Conservation (phyloP, 768 basidiomycete genomes). For the Tylopilus felleus region DNA sequence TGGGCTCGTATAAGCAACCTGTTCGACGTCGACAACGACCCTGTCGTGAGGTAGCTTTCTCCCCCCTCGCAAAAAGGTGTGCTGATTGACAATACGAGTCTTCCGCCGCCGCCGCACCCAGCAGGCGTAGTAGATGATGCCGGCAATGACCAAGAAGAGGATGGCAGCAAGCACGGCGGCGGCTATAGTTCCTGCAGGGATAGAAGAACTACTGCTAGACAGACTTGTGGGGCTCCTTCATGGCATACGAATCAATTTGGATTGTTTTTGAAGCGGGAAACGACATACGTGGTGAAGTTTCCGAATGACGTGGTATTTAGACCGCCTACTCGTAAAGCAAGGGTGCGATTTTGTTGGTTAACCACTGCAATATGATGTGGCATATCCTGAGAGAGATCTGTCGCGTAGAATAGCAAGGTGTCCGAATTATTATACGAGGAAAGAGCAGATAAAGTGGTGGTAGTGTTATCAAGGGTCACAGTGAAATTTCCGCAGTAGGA, state of each 20-base stretch:
- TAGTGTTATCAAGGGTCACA: conserved; percentile 51
- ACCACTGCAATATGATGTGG: conserved; percentile 51
- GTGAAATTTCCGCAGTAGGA: conserved; percentile 56
- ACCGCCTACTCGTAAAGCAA: conserved; percentile 49
- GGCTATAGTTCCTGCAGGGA: conserved; percentile 58
- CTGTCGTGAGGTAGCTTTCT: not conserved
- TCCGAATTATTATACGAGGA: conserved; percentile 51
- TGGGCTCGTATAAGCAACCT: conserved; percentile 1
- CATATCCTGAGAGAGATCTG: conserved; percentile 50
- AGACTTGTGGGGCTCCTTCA: conserved; percentile 18
- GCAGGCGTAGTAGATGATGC: conserved; percentile 42
- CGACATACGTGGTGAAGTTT: conserved; percentile 32
- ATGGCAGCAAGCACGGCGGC: conserved; percentile 58
- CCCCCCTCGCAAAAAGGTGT: not conserved
- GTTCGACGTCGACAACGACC: conserved; percentile 10
- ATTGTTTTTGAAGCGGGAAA: not conserved
- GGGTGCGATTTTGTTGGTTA: conserved; percentile 52
- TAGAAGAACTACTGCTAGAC: conserved; percentile 22
- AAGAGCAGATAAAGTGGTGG: conserved; percentile 44
- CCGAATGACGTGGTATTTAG: conserved; percentile 46
- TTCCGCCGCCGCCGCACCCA: conserved; percentile 46
- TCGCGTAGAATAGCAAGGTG: conserved; percentile 60
- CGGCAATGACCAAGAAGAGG: conserved; percentile 46
- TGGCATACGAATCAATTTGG: conserved; percentile 3
- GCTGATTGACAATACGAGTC: conserved; percentile 26